Conservation (phyloP, 2,329 filamentous ascomycete species). For the Colletotrichum sp. region DNA sequence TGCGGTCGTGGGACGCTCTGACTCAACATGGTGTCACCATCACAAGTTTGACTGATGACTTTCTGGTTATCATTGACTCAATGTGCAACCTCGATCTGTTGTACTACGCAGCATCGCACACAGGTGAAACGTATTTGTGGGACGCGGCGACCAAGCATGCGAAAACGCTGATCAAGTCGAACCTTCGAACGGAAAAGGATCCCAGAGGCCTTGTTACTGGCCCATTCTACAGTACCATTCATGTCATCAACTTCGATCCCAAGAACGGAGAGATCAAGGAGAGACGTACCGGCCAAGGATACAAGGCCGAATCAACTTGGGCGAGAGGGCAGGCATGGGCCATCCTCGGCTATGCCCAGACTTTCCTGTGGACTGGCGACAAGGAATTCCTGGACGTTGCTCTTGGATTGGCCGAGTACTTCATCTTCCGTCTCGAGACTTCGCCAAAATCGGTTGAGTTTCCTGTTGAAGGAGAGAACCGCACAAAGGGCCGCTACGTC, state of each 20-base stretch:
- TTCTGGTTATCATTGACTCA: conserved; percentile 47
- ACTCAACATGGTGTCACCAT: conserved; percentile 33
- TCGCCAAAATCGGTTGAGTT: conserved; percentile 33
- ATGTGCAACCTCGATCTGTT: conserved; percentile 44
- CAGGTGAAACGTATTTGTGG: conserved; percentile 27
- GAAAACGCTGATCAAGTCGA: conserved; percentile 39
- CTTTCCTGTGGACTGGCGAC: conserved; percentile 52
- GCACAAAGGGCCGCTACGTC: conserved; percentile 28
- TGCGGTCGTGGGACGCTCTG: conserved; percentile 52
- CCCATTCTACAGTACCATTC: conserved; percentile 40
- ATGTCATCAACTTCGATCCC: conserved; percentile 55
- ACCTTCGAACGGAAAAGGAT: conserved; percentile 41
- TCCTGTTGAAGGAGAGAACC: conserved; percentile 21
- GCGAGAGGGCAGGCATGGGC: conserved; percentile 57
- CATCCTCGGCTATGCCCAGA: conserved; percentile 54
- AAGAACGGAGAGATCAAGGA: conserved; percentile 45
- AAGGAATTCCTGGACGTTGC: conserved; percentile 48
- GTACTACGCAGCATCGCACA: conserved; percentile 38
- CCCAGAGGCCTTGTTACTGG: background rate
- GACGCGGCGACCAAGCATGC: conserved; percentile 43
- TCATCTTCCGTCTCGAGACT: conserved; percentile 44
- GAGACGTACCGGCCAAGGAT: conserved; percentile 54
- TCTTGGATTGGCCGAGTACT: conserved; percentile 52
- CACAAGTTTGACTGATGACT: conserved; percentile 34
- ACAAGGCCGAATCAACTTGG: conserved; percentile 52